A percentile compares a stretch with the other conserved stretches of the same genome.
Evolutionary conservation across 768 basidiomycete species (phyloP).

Genomic region (Termitomyces sp.): DNA sequence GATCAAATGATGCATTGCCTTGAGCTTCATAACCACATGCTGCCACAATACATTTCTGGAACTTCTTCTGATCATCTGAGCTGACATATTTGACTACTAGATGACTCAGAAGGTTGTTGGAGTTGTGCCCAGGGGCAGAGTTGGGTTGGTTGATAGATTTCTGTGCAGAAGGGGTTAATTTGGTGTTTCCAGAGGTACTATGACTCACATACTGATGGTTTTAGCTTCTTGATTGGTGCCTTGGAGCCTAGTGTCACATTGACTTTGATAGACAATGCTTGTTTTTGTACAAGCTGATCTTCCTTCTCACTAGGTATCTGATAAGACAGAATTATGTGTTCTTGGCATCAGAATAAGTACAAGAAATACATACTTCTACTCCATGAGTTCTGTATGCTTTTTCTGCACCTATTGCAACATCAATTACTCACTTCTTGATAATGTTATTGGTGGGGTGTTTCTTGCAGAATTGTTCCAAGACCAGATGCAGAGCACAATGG

Average conservation of each 20-base stretch:
- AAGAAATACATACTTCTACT: neutral
- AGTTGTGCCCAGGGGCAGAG: neutral
- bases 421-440: neutral
- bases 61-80: neutral
- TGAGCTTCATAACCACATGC: neutral
- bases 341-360: neutral
- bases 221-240: neutral
- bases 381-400: neutral
- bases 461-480: neutral
- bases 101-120: neutral
- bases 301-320: neutral
- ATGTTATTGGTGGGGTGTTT: neutral
- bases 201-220: too few species aligned
- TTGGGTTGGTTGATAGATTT: neutral
- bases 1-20: neutral
- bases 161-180: neutral
- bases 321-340: neutral
- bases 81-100: neutral
- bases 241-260: too few species aligned
- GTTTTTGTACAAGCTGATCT: neutral
- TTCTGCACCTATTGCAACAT: too few species aligned
- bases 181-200: neutral
- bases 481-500: neutral
- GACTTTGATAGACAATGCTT: neutral
- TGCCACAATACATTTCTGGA: neutral